Conservation (phyloP, 345 rosid genomes). For the Syzygium aqueum region DNA sequence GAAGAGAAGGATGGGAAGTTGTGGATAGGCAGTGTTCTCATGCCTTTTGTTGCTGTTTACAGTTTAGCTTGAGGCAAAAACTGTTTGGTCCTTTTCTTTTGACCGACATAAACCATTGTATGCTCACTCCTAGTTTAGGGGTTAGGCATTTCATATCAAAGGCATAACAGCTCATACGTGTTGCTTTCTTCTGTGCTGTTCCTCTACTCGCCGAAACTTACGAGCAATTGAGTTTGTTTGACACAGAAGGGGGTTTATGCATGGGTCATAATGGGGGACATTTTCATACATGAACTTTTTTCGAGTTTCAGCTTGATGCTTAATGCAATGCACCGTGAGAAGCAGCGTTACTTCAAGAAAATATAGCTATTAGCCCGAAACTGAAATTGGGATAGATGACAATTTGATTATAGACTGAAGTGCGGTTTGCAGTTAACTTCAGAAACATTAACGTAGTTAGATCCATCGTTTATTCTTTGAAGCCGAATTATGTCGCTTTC, state of each 20-base stretch:
- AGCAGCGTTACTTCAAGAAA: background rate
- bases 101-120: background rate
- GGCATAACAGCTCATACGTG: background rate
- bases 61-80: background rate
- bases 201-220: background rate
- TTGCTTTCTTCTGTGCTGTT: background rate
- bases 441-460: background rate
- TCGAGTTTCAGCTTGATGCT: background rate
- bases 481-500: background rate
- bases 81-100: background rate
- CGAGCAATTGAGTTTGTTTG: background rate
- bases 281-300: background rate
- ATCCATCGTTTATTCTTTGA: background rate
- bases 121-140: background rate
- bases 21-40: constrained; percentile 40
- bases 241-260: background rate
- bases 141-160: background rate
- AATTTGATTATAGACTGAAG: background rate
- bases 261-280: background rate
- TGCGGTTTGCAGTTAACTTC: background rate
- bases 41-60: constrained; percentile 29
- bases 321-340: background rate
- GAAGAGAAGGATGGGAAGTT: constrained; percentile 44
- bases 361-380: background rate
- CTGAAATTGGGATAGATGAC: background rate